Base-by-base conservation (phyloP, 2,329 filamentous ascomycete species). In the Cadophora luteo-olivacea region DNA sequence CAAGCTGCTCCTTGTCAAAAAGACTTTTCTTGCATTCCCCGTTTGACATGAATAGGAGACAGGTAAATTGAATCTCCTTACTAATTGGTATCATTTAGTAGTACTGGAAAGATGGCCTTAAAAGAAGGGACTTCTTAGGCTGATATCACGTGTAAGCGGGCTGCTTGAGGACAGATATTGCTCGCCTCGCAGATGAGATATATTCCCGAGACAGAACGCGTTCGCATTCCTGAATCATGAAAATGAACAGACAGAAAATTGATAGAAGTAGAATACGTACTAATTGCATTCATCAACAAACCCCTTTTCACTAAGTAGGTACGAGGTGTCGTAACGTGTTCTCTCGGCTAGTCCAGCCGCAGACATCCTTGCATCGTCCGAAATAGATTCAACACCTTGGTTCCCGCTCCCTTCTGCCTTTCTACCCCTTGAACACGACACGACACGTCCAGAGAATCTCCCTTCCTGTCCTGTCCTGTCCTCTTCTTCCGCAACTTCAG, bases 401-500 rank as follows among this genome's bases (percentile, higher is more conserved):
- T 45, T 38, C 45, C n/a, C 52, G 52, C 52, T 16, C 16, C 52
- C 14, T 33, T 60, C 22, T 38, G 22, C 57, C 33, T 60, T 41
- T 24, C 33, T 60, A 38, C 60, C 60, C 45, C 45, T 49, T 62
- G 60, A 62, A 62, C 41, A 62, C 38, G 22, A 62, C 41, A 62
- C 38, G 22, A 61, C 63, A 58, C 49, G 32, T 33, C 22, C 38
- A 58, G 36, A 52, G 19, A 11, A 33, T 38, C 16, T 52, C 61
- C n/a, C 60, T 1, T 61, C 41, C 8, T 33, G 36, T 45, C 33
- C 54, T 58, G 9, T 61, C 41, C 19, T 51, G 36, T 55, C 33
- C 41, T 58, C 63, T 29, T 57, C 49, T 32, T 55, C 38, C 52
- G 36, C 64, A 65, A 49, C 33, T 68, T 65, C 54, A 65, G 33